Percentiles rank a stretch among this genome's conserved stretches.
Evolutionary conservation across 2,329 filamentous ascomycete species (phyloP).

Genomic region (Rutstroemia sydowiana): DNA sequence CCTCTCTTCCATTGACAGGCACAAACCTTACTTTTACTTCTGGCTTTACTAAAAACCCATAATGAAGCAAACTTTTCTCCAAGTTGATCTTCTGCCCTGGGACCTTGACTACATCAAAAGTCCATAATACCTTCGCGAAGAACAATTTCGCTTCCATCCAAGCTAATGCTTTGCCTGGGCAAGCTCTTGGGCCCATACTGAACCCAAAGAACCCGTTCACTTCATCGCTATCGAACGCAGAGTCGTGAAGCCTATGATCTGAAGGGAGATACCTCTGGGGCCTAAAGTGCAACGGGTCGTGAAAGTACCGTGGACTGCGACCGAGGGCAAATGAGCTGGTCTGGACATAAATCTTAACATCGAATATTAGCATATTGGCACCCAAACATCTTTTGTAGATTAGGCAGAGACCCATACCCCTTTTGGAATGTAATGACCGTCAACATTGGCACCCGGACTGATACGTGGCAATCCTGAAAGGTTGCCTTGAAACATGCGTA

Average conservation of each 20-base stretch:
- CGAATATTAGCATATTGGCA: background rate
- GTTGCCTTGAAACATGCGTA: slow-evolving; percentile 34
- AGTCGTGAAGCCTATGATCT: background rate
- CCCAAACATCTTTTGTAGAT: no score
- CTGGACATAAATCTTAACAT: background rate
- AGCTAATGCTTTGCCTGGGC: slow-evolving; percentile 9
- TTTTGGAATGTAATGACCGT: slow-evolving; percentile 11
- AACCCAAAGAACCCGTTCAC: slow-evolving; percentile 4
- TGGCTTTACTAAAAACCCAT: slow-evolving; percentile 5
- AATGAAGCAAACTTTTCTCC: background rate
- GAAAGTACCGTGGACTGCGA: slow-evolving; percentile 3
- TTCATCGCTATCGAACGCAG: background rate
- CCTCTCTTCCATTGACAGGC: background rate
- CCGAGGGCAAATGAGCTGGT: slow-evolving; percentile 1
- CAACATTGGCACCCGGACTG: slow-evolving; percentile 10
- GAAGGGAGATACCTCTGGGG: slow-evolving; percentile 12
- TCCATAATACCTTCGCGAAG: slow-evolving; percentile 19
- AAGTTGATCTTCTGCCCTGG: slow-evolving; percentile 6
- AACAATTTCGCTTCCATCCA: slow-evolving; percentile 20
- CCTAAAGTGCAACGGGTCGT: slow-evolving; percentile 3
- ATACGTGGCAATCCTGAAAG: slow-evolving; percentile 10
- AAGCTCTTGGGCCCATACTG: slow-evolving; percentile 8
- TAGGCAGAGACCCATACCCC: background rate
- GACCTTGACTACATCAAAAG: slow-evolving; percentile 11
- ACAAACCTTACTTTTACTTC: slow-evolving; percentile 5